Evolutionary conservation across 768 basidiomycete species (phyloP).

Genomic region (Sarcodon sp.): DNA sequence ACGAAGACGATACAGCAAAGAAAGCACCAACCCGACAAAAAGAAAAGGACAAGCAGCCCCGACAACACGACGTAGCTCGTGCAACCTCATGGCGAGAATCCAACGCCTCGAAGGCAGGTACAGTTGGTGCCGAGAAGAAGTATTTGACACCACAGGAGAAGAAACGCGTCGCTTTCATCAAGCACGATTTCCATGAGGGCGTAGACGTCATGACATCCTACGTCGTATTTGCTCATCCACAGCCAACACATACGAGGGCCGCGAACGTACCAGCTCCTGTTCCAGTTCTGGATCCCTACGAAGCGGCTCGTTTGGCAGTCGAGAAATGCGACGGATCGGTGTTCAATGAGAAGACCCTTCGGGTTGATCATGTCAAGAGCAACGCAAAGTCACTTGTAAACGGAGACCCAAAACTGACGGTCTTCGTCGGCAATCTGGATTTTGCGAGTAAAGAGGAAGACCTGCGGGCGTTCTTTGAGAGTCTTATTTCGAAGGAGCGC

Average conservation of each 20-base stretch:
- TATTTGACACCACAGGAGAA: constrained; percentile 78
- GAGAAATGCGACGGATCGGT: constrained; percentile 49
- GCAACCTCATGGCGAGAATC: constrained; percentile 42
- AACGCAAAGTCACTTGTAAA: constrained; percentile 2
- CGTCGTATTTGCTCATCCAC: constrained; percentile 76
- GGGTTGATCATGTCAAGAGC: constrained; percentile 52
- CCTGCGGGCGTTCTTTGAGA: constrained; percentile 78
- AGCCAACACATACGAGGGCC: constrained; percentile 21
- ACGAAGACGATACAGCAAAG: constrained; percentile 7
- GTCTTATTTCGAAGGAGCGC: constrained; percentile 53
- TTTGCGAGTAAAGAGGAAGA: constrained; percentile 89
- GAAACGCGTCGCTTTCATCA: constrained; percentile 90
- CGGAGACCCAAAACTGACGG: constrained; percentile 67
- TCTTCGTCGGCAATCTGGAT: constrained; percentile 91
- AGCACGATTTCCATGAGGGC: constrained; percentile 75
- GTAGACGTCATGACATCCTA: constrained; percentile 79
- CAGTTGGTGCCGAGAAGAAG: constrained; percentile 36
- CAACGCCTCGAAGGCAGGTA: constrained; percentile 27
- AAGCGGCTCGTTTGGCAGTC: constrained; percentile 50
- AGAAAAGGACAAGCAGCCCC: constrained; percentile 16
- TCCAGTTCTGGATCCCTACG: constrained; percentile 49
- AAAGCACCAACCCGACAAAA: constrained; percentile 11
- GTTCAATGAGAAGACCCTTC: constrained; percentile 69
- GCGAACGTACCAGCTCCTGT: constrained; percentile 38
- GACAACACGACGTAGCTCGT: constrained; percentile 44